Conservation (phyloP, 352 stramenopile species). For the Phytophthora vignae region DNA sequence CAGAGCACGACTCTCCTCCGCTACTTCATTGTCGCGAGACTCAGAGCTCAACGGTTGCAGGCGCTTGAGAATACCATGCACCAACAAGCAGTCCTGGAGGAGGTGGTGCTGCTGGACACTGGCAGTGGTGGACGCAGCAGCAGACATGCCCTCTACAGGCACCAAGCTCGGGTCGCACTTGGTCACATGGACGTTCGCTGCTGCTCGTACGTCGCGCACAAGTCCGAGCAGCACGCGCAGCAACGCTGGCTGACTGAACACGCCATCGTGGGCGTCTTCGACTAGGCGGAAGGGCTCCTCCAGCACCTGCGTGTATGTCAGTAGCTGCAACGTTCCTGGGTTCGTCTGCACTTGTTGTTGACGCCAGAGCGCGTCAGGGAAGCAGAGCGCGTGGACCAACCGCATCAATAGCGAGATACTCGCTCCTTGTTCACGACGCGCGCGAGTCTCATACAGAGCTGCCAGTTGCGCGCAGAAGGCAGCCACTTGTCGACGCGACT, state of each 20-base stretch:
- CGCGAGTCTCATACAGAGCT: slow-evolving; percentile 43
- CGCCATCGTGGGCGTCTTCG: slow-evolving; percentile 45
- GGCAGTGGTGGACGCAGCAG: slow-evolving; percentile 25
- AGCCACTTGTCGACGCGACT: slow-evolving; percentile 26
- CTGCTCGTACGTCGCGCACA: slow-evolving; percentile 48
- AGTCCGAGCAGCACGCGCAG: slow-evolving; percentile 51
- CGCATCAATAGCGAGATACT: slow-evolving; percentile 40
- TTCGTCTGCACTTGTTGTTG: slow-evolving; percentile 42
- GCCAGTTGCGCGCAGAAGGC: slow-evolving; percentile 49
- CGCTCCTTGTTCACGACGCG: slow-evolving; percentile 38
- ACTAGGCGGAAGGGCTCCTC: slow-evolving; percentile 68
- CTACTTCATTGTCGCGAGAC: background rate
- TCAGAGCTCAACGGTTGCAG: slow-evolving; percentile 28
- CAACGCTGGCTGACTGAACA: slow-evolving; percentile 49
- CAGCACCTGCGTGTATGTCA: slow-evolving; percentile 58
- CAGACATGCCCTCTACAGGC: slow-evolving; percentile 29
- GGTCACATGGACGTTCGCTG: slow-evolving; percentile 50
- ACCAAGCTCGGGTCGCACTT: slow-evolving; percentile 52
- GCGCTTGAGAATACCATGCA: slow-evolving; percentile 54
- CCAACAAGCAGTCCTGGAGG: slow-evolving; percentile 65
- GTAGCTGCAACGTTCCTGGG: slow-evolving; percentile 27
- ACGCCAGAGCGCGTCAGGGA: slow-evolving; percentile 49
- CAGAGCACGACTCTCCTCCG: slow-evolving; percentile 1
- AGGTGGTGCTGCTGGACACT: slow-evolving; percentile 60
- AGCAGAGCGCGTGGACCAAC: slow-evolving; percentile 58